Evolutionary conservation across 2,329 filamentous ascomycete genomes (phyloP), one percentile per base, ranked within the genome.

Genomic region (Phyllosticta citriasiana): DNA sequence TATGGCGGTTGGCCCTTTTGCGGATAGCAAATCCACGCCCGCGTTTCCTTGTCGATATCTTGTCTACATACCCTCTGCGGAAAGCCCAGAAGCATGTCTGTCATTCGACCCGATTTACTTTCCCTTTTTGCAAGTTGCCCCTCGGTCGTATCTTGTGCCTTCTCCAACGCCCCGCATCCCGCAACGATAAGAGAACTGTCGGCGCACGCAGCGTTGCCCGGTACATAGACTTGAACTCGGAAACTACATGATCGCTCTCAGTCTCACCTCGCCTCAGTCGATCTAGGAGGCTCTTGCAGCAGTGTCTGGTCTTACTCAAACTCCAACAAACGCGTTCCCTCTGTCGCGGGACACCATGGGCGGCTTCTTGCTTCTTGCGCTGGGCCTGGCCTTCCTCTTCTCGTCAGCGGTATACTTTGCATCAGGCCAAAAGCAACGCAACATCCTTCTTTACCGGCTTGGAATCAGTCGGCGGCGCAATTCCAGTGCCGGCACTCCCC

Each of bases 401-500:
- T 67, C 65, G 55, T 71, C 71, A 8, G 55, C 62, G 9, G 57
- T 67, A 1, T 66, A 70, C 9, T 61, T 77, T 8, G 40, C 68
- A 0, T 35, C 70, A 5, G 71, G 72, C 57, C 68, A 69, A 60
- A 72, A 69, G 60, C 74, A 74, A 63, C 72, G 75, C 25, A 72
- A 73, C 63, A 65, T 76, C 5, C 53, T 82, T 3, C 65, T 78
- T 19, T 65, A 67, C 59, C 71, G 74, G 59, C 62, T 81, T 4
- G 30, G 60, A 12, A 10, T 65, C 77, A 57, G 74, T 56, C 71
- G 71, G 52, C 73, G 76, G 61, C 75, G 75, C 64, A 66, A 72
- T n/a, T 79, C 79, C n/a, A 76, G 73, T 30, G 75, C 79, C 10
- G 74, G 71, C 63, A 82, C 80, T n/a, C 80, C 81, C 52, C 79